Evolutionary conservation across 495 filamentous ascomycete species (phyloP).

Genomic region (Thermochaetoides thermophila): DNA sequence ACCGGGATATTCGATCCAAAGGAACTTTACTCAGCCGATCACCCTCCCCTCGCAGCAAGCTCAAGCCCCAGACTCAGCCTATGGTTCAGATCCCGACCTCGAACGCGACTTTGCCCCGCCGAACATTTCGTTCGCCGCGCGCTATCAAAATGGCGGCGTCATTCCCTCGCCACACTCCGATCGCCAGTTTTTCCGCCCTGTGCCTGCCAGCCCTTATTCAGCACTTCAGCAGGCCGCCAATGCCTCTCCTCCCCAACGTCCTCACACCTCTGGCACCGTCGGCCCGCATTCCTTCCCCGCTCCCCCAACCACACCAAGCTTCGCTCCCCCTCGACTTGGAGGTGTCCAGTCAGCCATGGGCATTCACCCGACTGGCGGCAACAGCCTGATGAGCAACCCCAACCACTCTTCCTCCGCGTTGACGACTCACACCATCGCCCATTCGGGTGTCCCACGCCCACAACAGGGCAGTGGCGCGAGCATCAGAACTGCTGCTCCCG

Average conservation of each 20-base stretch:
- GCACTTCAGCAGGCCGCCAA: slow-evolving; percentile 39
- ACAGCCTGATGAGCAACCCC: slow-evolving; percentile 20
- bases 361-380: slow-evolving; percentile 36
- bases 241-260: no score
- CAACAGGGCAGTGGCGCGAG: no score
- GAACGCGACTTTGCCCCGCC: no score
- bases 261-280: slow-evolving; percentile 34
- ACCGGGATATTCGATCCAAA: slow-evolving; percentile 15
- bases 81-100: slow-evolving; percentile 35
- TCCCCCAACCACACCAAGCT: slow-evolving; percentile 24
- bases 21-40: slow-evolving; percentile 3
- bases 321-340: no score
- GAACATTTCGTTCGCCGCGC: no score
- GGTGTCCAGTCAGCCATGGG: slow-evolving; percentile 35
- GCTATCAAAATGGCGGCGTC: slow-evolving; percentile 19
- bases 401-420: no score
- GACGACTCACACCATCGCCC: no score
- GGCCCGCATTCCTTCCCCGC: slow-evolving; percentile 13
- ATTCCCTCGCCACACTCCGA: slow-evolving; percentile 37
- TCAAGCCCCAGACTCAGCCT: slow-evolving; percentile 36
- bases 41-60: background rate
- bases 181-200: slow-evolving; percentile 37
- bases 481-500: no score
- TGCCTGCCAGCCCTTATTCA: slow-evolving; percentile 39
- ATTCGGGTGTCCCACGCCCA: no score